Conservation (phyloP, 2,329 filamentous ascomycete genomes). For the Colletotrichum melonis region DNA sequence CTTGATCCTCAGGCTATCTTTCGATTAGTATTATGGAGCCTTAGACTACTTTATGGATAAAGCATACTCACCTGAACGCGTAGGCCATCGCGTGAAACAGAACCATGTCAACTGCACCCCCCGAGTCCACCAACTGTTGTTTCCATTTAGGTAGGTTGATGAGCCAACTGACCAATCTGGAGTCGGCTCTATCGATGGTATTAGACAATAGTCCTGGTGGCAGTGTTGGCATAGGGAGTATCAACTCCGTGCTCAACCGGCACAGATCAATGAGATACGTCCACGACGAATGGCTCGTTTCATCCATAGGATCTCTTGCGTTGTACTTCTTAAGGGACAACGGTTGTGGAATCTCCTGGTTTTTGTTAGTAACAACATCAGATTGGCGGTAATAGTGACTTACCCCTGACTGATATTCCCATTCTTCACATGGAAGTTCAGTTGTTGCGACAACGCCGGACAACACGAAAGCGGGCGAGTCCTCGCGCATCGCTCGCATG, state of each 20-base stretch:
- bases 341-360: slow-evolving; percentile 48
- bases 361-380: not conserved
- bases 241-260: slow-evolving; percentile 47
- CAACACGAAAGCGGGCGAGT: slow-evolving; percentile 41
- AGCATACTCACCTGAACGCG: slow-evolving; percentile 48
- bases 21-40: not conserved
- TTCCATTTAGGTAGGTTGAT: slow-evolving; percentile 53
- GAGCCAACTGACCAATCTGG: slow-evolving; percentile 51
- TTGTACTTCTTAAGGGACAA: slow-evolving; percentile 49
- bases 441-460: slow-evolving; percentile 45
- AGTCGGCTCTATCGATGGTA: slow-evolving; percentile 47
- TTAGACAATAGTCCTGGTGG: slow-evolving; percentile 39
- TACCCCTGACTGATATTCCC: slow-evolving; percentile 53
- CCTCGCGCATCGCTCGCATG: slow-evolving; percentile 38
- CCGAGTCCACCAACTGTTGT: slow-evolving; percentile 49
- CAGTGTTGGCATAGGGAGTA: slow-evolving; percentile 42
- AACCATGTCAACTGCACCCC: slow-evolving; percentile 50
- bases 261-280: slow-evolving; percentile 51
- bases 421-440: slow-evolving; percentile 53
- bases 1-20: slow-evolving; percentile 16
- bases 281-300: slow-evolving; percentile 50
- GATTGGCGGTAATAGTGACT: not conserved
- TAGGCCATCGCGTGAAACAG: slow-evolving; percentile 49
- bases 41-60: not conserved
- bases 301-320: slow-evolving; percentile 46